Conservation (phyloP, 129 eudicot genomes). For the Smallanthus sonchifolius region DNA sequence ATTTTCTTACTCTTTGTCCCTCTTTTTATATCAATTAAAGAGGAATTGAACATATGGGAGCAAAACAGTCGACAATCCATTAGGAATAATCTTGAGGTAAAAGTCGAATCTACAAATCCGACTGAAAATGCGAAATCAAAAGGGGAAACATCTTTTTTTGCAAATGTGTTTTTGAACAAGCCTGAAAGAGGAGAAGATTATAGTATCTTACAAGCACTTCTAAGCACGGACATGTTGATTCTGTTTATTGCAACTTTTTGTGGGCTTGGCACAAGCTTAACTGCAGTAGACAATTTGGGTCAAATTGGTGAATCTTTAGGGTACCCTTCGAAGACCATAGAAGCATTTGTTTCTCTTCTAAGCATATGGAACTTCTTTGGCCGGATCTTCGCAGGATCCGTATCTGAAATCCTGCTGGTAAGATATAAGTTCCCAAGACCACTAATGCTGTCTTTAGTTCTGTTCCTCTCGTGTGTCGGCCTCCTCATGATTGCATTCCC, state of each 20-base stretch:
- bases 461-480: conserved; percentile 61
- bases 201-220: conserved; percentile 64
- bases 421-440: conserved; percentile 83
- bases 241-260: conserved; percentile 56
- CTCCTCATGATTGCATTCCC: conserved; percentile 75
- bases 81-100: conserved; percentile 1
- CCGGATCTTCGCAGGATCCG: conserved; percentile 62
- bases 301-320: conserved; percentile 80
- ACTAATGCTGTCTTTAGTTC: conserved; percentile 55
- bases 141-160: conserved; percentile 13
- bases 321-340: conserved; percentile 50
- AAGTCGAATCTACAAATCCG: conserved; percentile 23
- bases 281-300: conserved; percentile 83
- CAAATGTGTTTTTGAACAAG: conserved; percentile 31
- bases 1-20: conserved; percentile 51
- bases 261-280: conserved; percentile 70
- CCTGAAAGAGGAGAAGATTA: conserved; percentile 86
- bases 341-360: conserved; percentile 68
- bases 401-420: conserved; percentile 47
- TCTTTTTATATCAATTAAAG: conserved; percentile 39
- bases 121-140: not conserved
- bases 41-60: conserved; percentile 39
- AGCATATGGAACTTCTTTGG: conserved; percentile 89
- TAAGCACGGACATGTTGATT: conserved; percentile 70
- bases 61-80: not conserved